Conservation (phyloP, 345 rosid species). For the Carallia pectinifolia region DNA sequence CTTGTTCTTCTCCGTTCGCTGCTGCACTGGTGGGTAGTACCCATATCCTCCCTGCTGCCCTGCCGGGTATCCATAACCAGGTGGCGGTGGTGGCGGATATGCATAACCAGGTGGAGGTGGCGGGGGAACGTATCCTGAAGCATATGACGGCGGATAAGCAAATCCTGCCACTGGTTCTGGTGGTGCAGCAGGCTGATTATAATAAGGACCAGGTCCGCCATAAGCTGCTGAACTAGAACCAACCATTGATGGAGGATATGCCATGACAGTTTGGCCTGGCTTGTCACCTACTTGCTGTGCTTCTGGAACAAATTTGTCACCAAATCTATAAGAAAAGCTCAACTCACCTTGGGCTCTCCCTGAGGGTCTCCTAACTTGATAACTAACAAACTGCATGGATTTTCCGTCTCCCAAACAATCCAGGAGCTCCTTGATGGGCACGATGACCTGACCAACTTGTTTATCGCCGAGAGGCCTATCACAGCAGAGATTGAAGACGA, state of each 20-base stretch:
- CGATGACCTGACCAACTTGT: conserved; percentile 69
- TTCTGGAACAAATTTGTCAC: conserved; percentile 21
- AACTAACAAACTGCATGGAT: conserved; percentile 46
- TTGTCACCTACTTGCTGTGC: not conserved
- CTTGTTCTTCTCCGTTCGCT: conserved; percentile 52
- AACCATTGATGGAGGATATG: conserved; percentile 17
- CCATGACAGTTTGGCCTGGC: conserved; percentile 9
- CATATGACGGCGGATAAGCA: conserved; percentile 31
- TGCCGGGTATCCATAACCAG: conserved; percentile 34
- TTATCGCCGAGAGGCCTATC: conserved; percentile 63
- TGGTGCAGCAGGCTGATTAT: conserved; percentile 17
- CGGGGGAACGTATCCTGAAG: conserved; percentile 25
- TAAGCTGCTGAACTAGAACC: conserved; percentile 22
- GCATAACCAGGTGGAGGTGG: conserved; percentile 23
- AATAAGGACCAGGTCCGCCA: conserved; percentile 8
- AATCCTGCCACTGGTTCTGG: conserved; percentile 15
- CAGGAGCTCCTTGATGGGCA: conserved; percentile 67
- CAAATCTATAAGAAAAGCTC: conserved; percentile 58
- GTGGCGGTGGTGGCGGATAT: conserved; percentile 33
- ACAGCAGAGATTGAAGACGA: conserved; percentile 59
- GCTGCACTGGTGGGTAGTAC: conserved; percentile 38
- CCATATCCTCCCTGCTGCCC: conserved; percentile 33
- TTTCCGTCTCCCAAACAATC: conserved; percentile 26
- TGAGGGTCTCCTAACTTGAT: conserved; percentile 59
- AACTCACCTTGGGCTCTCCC: conserved; percentile 75